Conservation (phyloP, 1,284 basidiomycete species). For the Microbotryum silenes-acaulis region DNA sequence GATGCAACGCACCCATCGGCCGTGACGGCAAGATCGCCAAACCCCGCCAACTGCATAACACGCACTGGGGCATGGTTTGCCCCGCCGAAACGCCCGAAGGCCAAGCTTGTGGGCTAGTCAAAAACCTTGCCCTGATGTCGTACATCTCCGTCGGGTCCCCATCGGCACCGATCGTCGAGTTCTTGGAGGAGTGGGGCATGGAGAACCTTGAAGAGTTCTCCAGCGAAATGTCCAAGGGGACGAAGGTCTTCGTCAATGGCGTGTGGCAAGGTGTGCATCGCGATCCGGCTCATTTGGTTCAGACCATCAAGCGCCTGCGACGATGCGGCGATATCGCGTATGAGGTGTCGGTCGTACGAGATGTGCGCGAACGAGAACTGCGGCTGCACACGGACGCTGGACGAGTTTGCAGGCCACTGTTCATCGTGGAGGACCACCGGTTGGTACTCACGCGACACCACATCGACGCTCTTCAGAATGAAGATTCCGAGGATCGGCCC, state of each 20-base stretch:
- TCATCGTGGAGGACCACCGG: conserved; percentile 81
- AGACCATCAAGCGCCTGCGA: conserved; percentile 84
- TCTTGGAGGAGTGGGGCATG: conserved; percentile 96
- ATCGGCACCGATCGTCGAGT: conserved; percentile 94
- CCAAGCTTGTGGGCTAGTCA: conserved; percentile 97
- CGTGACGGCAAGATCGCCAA: conserved; percentile 99
- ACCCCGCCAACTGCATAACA: conserved; percentile 97
- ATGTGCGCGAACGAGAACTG: conserved; percentile 91
- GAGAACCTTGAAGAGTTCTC: conserved; percentile 87
- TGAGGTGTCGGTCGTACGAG: conserved; percentile 93
- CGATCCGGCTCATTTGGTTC: conserved; percentile 83
- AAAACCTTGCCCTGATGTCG: conserved; percentile 95
- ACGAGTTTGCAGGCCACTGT: conserved; percentile 89
- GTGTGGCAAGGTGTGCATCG: conserved; percentile 99
- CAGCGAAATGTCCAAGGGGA: conserved; percentile 69
- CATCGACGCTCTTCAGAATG: conserved; percentile 57
- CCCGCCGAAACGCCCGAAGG: conserved; percentile 99
- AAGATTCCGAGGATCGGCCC: conserved; percentile 44
- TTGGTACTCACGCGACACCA: conserved; percentile 79
- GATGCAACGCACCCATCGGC: conserved; percentile 96
- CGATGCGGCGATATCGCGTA: conserved; percentile 92
- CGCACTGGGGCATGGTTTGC: conserved; percentile 99
- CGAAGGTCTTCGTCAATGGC: conserved; percentile 98
- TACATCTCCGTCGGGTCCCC: conserved; percentile 97
- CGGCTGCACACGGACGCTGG: conserved; percentile 94